Evolutionary conservation across 2,329 filamentous ascomycete species (phyloP).

Genomic region (Acrodontium crateriforme): DNA sequence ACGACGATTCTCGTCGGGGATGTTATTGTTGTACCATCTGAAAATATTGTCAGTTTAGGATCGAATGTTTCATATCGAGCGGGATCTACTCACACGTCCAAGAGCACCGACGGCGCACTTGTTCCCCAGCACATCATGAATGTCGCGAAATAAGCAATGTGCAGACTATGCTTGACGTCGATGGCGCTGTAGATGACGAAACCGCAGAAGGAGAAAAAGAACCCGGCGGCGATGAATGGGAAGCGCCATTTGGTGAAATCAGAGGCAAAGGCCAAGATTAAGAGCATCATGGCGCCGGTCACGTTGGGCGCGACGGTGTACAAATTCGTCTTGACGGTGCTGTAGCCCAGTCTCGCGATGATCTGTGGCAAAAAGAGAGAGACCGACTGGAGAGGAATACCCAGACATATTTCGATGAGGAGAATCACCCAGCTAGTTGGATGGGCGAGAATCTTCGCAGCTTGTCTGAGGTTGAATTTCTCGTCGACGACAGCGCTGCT

Average conservation of each 20-base stretch:
- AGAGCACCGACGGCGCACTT: slow-evolving; percentile 56
- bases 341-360: slow-evolving; percentile 38
- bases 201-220: slow-evolving; percentile 59
- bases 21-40: slow-evolving; percentile 61
- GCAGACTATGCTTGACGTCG: slow-evolving; percentile 44
- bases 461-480: slow-evolving; percentile 38
- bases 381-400: slow-evolving; percentile 44
- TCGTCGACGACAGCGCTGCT: slow-evolving; percentile 51
- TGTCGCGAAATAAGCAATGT: slow-evolving; percentile 58
- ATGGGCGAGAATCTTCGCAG: slow-evolving; percentile 39
- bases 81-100: slow-evolving; percentile 37
- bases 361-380: slow-evolving; percentile 46
- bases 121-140: slow-evolving; percentile 75
- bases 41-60: too few species aligned
- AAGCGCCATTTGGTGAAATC: slow-evolving; percentile 54
- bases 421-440: slow-evolving; percentile 42
- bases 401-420: slow-evolving; percentile 44
- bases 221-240: slow-evolving; percentile 61
- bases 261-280: slow-evolving; percentile 58
- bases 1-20: slow-evolving; percentile 61
- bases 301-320: slow-evolving; percentile 73
- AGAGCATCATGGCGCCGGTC: slow-evolving; percentile 55
- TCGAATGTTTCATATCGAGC: background rate
- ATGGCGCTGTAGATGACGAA: slow-evolving; percentile 69
- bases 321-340: slow-evolving; percentile 56